Conservation (phyloP, 1,284 basidiomycete species). For the Amylostereum areolatum region DNA sequence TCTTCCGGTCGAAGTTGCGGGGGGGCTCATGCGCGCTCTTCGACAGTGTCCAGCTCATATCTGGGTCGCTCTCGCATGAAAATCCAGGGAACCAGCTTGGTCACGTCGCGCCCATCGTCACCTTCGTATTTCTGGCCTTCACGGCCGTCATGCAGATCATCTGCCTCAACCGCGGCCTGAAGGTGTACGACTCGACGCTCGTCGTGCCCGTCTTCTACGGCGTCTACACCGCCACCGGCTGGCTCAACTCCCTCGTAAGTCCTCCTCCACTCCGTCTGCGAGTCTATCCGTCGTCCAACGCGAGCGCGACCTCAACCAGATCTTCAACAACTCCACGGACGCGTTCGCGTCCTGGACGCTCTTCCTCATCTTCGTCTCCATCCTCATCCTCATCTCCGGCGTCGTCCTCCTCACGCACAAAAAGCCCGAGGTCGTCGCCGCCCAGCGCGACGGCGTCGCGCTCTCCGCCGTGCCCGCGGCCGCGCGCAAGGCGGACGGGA, state of each 20-base stretch:
- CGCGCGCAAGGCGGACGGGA: conserved; percentile 7
- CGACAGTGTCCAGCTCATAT: conserved; percentile 67
- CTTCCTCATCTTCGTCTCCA: conserved; percentile 81
- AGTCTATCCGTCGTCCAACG: too few relatives aligned
- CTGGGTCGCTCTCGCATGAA: conserved; percentile 67
- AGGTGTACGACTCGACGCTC: conserved; percentile 72
- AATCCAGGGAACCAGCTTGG: conserved; percentile 84
- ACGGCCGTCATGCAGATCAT: conserved; percentile 89
- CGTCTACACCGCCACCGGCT: conserved; percentile 62
- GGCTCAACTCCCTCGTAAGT: conserved; percentile 15
- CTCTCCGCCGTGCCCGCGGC: conserved; percentile 7
- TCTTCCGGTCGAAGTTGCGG: background rate
- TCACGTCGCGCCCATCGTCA: conserved; percentile 76
- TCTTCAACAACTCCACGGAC: conserved; percentile 79
- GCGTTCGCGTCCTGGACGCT: conserved; percentile 83
- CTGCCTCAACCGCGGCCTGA: conserved; percentile 82
- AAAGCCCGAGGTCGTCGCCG: conserved; percentile 56
- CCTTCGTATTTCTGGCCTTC: conserved; percentile 70
- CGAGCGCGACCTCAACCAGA: conserved; percentile 18
- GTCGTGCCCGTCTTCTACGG: conserved; percentile 73
- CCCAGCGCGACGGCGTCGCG: conserved; percentile 10
- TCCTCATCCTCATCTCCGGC: conserved; percentile 78
- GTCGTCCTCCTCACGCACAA: conserved; percentile 83
- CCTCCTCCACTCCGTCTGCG: background rate
- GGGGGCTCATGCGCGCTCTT: background rate